A percentile compares a stretch with the other conserved stretches of the same genome.
These are phyloP conservation scores for Daldinia decipiens DNA, from an alignment of 495 filamentous ascomycete species.

Conservation along the genomic window DNA sequence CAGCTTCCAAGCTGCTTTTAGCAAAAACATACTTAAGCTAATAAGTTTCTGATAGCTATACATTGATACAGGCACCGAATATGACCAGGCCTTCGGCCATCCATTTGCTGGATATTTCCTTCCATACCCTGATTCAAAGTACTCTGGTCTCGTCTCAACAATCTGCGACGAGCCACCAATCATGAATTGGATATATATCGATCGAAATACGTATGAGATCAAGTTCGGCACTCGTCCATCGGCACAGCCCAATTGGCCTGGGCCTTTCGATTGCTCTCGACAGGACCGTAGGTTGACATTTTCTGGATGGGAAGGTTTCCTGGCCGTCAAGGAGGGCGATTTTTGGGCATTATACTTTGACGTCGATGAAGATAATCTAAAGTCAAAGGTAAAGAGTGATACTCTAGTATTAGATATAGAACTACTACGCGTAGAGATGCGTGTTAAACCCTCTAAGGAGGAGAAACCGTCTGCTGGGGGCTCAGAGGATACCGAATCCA, in stretches of 20 bases:
- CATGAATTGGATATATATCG: conserved; percentile 66
- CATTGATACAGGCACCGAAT: conserved; percentile 51
- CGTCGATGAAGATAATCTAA: conserved; percentile 55
- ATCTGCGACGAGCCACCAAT: conserved; percentile 60
- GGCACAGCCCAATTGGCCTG: conserved; percentile 53
- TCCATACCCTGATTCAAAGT: conserved; percentile 58
- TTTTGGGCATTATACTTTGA: conserved; percentile 63
- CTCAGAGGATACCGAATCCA: not conserved
- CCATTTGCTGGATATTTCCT: conserved; percentile 64
- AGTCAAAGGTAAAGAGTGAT: conserved; percentile 46
- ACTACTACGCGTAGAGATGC: conserved; percentile 55
- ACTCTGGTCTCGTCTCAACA: conserved; percentile 60
- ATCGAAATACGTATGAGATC: conserved; percentile 59
- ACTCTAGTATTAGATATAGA: conserved; percentile 55
- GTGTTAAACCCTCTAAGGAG: conserved; percentile 32
- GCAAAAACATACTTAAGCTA: conserved; percentile 8
- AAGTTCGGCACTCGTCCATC: conserved; percentile 58
- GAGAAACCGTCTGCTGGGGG: conserved; percentile 5
- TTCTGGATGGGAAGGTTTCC: conserved; percentile 63
- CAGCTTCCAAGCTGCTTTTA: not conserved
- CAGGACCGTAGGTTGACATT: conserved; percentile 58
- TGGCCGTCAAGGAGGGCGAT: conserved; percentile 56
- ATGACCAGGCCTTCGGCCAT: conserved; percentile 52
- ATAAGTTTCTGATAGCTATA: conserved; percentile 48
- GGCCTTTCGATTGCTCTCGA: conserved; percentile 59